Percentiles rank a stretch among this genome's conserved stretches.
These are phyloP conservation scores for Fusarium sp. DNA, from an alignment of 2,329 filamentous ascomycete genomes.

Conservation along the genomic window DNA sequence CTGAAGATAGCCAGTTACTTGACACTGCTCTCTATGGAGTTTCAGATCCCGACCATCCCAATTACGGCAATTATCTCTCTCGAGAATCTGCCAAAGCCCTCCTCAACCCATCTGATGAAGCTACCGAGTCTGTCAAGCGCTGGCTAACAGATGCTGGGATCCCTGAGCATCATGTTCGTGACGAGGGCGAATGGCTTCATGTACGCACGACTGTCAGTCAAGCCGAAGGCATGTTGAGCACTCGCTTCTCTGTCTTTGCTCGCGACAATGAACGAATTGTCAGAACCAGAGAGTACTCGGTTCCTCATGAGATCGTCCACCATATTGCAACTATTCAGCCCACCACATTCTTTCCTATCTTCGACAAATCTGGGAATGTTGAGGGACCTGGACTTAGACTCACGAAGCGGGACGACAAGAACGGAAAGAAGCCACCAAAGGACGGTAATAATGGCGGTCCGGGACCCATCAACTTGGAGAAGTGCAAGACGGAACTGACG, in stretches of 20 bases:
- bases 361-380: background rate
- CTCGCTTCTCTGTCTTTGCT: conserved; percentile 56
- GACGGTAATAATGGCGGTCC: conserved; percentile 24
- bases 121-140: conserved; percentile 54
- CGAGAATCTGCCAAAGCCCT: conserved; percentile 62
- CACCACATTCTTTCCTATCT: conserved; percentile 53
- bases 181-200: conserved; percentile 55
- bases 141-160: conserved; percentile 60
- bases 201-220: conserved; percentile 55
- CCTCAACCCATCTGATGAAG: conserved; percentile 56
- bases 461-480: conserved; percentile 25
- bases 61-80: conserved; percentile 62
- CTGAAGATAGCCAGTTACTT: conserved; percentile 46
- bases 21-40: conserved; percentile 60
- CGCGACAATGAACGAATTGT: conserved; percentile 56
- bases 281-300: conserved; percentile 53
- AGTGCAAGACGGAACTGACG: conserved; percentile 55
- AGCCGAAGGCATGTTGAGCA: conserved; percentile 60
- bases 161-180: conserved; percentile 50
- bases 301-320: conserved; percentile 50
- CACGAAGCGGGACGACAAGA: background rate
- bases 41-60: conserved; percentile 59
- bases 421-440: background rate
- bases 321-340: conserved; percentile 62
- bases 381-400: background rate